Evolutionary conservation across 768 basidiomycete genomes (phyloP).

Genomic region (Xerocomellus amylosporus): DNA sequence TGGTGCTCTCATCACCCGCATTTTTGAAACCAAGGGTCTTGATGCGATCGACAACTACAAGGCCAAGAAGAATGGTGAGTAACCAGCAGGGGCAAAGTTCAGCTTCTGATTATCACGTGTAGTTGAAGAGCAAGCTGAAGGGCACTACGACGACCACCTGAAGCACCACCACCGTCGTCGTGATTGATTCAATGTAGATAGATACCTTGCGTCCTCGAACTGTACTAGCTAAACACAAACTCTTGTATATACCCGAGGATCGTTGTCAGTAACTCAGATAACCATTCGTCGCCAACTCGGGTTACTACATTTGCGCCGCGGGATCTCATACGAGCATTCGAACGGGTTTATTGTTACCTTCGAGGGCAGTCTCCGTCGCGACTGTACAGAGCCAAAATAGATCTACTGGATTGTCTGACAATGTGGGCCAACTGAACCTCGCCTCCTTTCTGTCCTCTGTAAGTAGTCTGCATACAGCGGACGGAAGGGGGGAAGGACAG

Average conservation of each 20-base stretch:
- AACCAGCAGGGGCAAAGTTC: too few species aligned
- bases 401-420: neutral
- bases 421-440: neutral
- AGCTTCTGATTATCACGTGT: neutral
- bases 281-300: neutral
- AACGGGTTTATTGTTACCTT: neutral
- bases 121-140: conserved; percentile 9
- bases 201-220: neutral
- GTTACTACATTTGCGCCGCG: neutral
- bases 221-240: neutral
- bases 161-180: neutral
- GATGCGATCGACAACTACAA: conserved; percentile 45
- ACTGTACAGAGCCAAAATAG: neutral
- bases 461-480: conserved; percentile 23
- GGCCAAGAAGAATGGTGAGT: conserved; percentile 39
- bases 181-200: neutral
- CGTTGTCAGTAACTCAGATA: neutral
- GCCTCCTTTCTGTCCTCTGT: conserved; percentile 23
- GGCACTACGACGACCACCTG: too few species aligned
- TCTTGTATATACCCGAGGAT: conserved; percentile 9
- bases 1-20: conserved; percentile 51
- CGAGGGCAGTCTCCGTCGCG: neutral
- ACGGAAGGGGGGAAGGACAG: conserved; percentile 17
- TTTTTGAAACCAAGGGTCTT: conserved; percentile 59
- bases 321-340: neutral